Evolutionary conservation across 805 yeast species (phyloP), one percentile per base, ranked within the genome.

Genomic region (Candida palmyrensis): DNA sequence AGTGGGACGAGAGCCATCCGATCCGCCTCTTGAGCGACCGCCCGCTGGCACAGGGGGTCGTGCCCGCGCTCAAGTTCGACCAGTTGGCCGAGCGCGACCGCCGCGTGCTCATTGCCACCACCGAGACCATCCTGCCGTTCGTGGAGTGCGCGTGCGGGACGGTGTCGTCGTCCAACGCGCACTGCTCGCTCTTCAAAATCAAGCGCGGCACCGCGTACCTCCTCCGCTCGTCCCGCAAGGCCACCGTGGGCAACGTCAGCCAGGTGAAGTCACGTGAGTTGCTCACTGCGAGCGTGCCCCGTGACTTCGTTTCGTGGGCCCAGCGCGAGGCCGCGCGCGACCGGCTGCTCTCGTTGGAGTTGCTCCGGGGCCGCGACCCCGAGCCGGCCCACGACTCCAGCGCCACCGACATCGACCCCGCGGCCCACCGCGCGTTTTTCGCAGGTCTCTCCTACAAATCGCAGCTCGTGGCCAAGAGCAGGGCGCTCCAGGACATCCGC

Each of bases 1-100:
- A 81, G 39, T 90, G 96, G 95, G 95, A 88, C 49, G 51, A 57
- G 3, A 42, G 62, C 12, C 96, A 88, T 51, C 95, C 97, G 2
- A 82, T 87, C 24, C 59, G 64, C 33, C 68, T 69, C 42, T 57
- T 82, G 35, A 63, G 72, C 17, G 55, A 61, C 17, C 37, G 40
- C 14, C 44, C 38, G 15, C 10, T 12, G 17, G 7, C 9, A 15
- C 47, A 45, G 25, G 29, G 30, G 3, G 42, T 10, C 8, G 30
- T 7, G 62, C 71, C n/a, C 53, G 60, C 18, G 42, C 57, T 47
- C 30, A 65, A 62, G 22, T 75, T 79, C 50, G 87, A 80, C 30
- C 70, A 69, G 16, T 57, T 82, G 18, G 45, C 63, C 5, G 76
- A 75, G 27, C 58, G 63, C 1, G 77, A 75, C 35, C 77, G 76